Base-by-base conservation (phyloP, 2,329 filamentous ascomycete genomes). In the Sodiomyces alkalinus region DNA sequence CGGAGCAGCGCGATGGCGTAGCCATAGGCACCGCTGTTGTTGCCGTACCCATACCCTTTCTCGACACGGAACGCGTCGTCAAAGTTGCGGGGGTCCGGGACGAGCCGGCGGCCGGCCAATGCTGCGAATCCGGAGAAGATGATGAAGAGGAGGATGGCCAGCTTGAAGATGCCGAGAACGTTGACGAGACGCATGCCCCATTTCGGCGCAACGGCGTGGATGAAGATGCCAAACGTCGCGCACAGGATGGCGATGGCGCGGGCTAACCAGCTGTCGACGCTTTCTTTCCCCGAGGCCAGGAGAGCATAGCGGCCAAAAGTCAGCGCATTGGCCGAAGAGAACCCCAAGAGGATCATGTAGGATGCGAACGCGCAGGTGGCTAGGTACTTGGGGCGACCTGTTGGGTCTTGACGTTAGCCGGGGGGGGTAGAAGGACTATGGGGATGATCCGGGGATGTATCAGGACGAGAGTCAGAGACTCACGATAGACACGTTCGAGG, bases 341-440 rank as follows among this genome's bases (percentile, higher is more conserved):
- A 74, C 0, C 68, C 69, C 2, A 75, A 59, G 1, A 74, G 51
- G 25, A 74, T 56, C 63, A 73, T 71, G 44, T 74, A 68, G 2
- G 68, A 53, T 3, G 68, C 68, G 19, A 75, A 54, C 2, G 75
- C 58, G 35, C 65, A 69, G 0, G 68, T 71, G 1, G 68, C 62
- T 1, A 76, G 46, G 44, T 72, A 71, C 32, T 59, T 62, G 1
- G 71, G 71, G 14, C 55, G 60, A 3, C 58, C 27, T 29, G 18
- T 20, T n/a, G 3, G 17, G n/a, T n/a, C n/a, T n/a, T 15, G 4
- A 14, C 2, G 16, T 23, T 12, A 23, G 27, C 13, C 7, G 3
- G 3, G 20, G 20, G 7, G 14, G 4, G 20, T 3, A 22, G 5
- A n/a, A 12, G 20, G 10, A 6, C 3, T 22, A 11, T 22, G 13